These are phyloP conservation scores for Agaricus subrufescens DNA, from an alignment of 768 basidiomycete species.

Conservation along the genomic window DNA sequence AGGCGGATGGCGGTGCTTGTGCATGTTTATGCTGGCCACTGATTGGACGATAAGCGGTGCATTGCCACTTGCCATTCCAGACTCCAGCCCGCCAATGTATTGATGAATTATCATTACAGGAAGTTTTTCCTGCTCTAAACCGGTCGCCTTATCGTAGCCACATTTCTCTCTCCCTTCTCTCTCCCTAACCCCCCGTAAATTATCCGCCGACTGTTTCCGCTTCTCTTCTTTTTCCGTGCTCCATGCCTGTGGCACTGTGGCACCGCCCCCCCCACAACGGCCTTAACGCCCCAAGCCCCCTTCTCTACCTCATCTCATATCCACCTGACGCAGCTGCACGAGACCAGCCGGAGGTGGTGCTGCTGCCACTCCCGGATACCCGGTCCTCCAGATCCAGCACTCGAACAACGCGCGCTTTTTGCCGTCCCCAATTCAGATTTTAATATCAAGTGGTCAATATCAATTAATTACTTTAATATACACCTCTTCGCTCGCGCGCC, in stretches of 20 bases:
- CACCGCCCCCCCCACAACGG: background rate
- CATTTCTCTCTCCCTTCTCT: background rate
- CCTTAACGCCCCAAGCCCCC: no score
- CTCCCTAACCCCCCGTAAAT: constrained; percentile 3
- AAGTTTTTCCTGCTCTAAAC: background rate
- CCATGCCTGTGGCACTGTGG: no score
- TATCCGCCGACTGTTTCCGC: constrained; percentile 4
- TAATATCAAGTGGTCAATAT: background rate
- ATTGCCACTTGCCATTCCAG: constrained; percentile 1
- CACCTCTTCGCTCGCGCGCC: no score
- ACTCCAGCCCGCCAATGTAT: background rate
- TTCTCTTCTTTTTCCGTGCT: background rate
- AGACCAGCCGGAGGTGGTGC: background rate
- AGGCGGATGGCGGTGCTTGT: constrained; percentile 20
- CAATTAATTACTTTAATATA: no score
- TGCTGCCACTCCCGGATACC: background rate
- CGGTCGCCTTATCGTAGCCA: background rate
- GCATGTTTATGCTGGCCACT: constrained; percentile 26
- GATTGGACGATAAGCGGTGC: constrained; percentile 42
- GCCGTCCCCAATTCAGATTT: background rate
- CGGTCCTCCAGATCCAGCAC: background rate
- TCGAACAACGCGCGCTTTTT: background rate
- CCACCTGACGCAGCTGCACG: constrained; percentile 5
- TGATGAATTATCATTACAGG: constrained; percentile 1
- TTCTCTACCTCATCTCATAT: background rate